phyloP scores from a whole-genome alignment of 345 rosid genomes.

The Trapa bicornis region DNA sequence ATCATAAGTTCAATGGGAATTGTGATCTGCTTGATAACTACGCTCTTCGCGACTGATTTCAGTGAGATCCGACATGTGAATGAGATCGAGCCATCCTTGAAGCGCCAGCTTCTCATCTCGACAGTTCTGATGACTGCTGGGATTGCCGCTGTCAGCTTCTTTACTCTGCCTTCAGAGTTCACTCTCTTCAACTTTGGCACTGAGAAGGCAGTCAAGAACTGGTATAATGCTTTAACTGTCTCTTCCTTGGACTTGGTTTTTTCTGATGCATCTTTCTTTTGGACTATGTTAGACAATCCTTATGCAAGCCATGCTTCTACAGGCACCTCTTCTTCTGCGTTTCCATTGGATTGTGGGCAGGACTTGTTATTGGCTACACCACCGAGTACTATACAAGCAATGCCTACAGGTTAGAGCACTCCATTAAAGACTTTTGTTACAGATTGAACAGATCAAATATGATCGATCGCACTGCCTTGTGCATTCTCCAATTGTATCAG shows the following conservation, averaged over 20 bases:
- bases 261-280: not conserved
- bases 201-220: constrained; percentile 38
- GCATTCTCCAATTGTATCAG: not conserved
- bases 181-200: constrained; percentile 43
- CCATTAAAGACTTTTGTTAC: not conserved
- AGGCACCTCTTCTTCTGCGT: constrained; percentile 67
- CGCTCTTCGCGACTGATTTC: constrained; percentile 52
- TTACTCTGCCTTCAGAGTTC: constrained; percentile 49
- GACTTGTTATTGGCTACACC: constrained; percentile 46
- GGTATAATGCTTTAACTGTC: constrained; percentile 21
- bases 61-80: constrained; percentile 37
- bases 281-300: not conserved
- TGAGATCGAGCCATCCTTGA: constrained; percentile 51
- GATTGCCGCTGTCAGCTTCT: constrained; percentile 34
- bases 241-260: not conserved
- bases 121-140: constrained; percentile 56
- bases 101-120: constrained; percentile 54
- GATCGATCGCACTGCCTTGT: too few relatives aligned
- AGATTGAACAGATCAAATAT: too few relatives aligned
- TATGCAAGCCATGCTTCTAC: not conserved
- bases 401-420: constrained; percentile 39
- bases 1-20: constrained; percentile 54
- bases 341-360: constrained; percentile 56
- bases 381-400: constrained; percentile 62
- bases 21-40: constrained; percentile 45